phyloP scores from a whole-genome alignment of 139 green algal species.

The Microglena sp. region DNA sequence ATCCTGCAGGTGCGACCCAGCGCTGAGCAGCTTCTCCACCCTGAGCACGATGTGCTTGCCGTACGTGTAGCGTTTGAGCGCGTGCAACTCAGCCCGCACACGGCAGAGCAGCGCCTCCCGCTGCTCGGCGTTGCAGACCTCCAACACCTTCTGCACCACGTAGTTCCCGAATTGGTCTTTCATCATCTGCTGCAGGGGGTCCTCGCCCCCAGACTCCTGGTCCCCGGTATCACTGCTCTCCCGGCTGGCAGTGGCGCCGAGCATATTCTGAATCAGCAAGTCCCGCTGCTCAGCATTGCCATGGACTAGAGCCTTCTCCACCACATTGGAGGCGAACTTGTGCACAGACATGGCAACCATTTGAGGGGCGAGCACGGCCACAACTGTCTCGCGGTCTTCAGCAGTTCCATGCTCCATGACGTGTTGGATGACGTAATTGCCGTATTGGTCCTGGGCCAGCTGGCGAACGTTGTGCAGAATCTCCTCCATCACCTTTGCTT shows the following conservation, averaged over 20 bases:
- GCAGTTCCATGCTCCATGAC: constrained; percentile 48
- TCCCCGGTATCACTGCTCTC: background rate
- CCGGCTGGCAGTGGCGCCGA: constrained; percentile 17
- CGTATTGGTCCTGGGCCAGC: constrained; percentile 78
- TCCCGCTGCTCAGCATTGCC: constrained; percentile 40
- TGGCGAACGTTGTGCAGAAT: constrained; percentile 21
- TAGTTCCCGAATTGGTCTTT: constrained; percentile 87
- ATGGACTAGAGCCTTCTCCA: constrained; percentile 81
- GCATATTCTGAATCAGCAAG: constrained; percentile 55
- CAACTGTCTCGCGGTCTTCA: constrained; percentile 23
- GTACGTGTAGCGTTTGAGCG: constrained; percentile 72
- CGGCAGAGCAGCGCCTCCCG: constrained; percentile 52
- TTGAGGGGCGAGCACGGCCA: constrained; percentile 26
- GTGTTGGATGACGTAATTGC: constrained; percentile 94
- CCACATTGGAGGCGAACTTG: constrained; percentile 93
- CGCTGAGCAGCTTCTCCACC: constrained; percentile 67
- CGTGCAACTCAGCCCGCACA: constrained; percentile 56
- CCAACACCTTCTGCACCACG: constrained; percentile 66
- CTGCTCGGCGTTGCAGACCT: constrained; percentile 61
- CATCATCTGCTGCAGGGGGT: constrained; percentile 67
- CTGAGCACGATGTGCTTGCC: constrained; percentile 88
- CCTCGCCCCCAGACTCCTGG: constrained; percentile 5
- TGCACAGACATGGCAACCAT: constrained; percentile 42
- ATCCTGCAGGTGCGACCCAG: constrained; percentile 26
- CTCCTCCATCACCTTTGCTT: constrained; percentile 14